Evolutionary conservation across 1,284 basidiomycete genomes (phyloP), one percentile per base, ranked within the genome.

Genomic region (Ganoderma meredithae): DNA sequence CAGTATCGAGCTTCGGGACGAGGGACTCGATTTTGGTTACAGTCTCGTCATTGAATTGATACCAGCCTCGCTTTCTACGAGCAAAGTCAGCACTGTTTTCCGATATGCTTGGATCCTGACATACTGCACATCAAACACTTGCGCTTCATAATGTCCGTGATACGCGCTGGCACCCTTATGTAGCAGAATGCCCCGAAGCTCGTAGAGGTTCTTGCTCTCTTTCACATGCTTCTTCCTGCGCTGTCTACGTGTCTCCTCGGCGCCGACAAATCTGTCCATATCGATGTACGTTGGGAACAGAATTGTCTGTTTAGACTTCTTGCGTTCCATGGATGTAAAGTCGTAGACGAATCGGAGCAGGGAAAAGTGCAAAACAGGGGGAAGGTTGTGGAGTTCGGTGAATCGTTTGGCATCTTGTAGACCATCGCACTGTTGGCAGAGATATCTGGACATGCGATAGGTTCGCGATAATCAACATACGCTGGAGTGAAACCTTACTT

Each of bases 91-190:
- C 17, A 6, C 13, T 9, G 3, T 25, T 25, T 1, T 62, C 19
- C 25, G 7, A 22, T 25, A 15, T 2, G 44, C 19, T n/a, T 10
- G 17, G 47, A 40, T 17, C 25, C 6, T 6, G 55, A 81, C 90
- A 75, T 75, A 96, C 95, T 80, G 79, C 55, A 85, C 83, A 77
- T 97, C 94, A 75, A 90, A 92, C 7, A 96, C 93, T 76, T 97
- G 93, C 36, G 94, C 94, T 74, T 95, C 91, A 75, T 98, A 98
- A 77, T 98, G 96, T 2, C 96, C 96, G 74, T 95, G 93, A 80
- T 96, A 93, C 13, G 96, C 96, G 80, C 95, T 92, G 10, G 86
- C 75, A 1, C 96, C 96, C 75, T 93, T 93, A 80, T 98, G 96
- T 64, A 95, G 79, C 10, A 98, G 81, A 10, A 97, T 88, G 7